Base-by-base conservation (phyloP, 257 asterid species). In the Petunia secreta region DNA sequence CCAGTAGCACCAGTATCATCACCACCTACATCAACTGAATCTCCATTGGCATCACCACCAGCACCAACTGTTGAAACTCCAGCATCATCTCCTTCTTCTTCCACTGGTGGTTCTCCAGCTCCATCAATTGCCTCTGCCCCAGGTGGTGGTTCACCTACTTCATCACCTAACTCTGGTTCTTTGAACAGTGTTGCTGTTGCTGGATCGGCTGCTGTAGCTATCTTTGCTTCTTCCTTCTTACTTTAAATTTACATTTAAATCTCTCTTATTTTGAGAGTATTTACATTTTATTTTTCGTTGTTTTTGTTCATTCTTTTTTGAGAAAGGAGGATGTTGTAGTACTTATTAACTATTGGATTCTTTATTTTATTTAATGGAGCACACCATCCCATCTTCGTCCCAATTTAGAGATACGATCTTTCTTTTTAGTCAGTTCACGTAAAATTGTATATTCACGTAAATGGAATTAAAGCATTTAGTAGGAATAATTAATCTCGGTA, bases 181-280 rank as follows among this genome's bases (percentile, higher is more conserved):
- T 83, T 86, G 63, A 88, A 87, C 88, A 76, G 87, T 81, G 77
- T 88, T 52, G 86, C 88, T n/a, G 8, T 87, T 52, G 89, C 89
- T 44, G 94, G 94, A 88, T 87, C 94, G 64, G 85, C 87, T 14
- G 90, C 80, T 36, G 80, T 74, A 39, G 89, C 81, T 66, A 25
- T 88, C 75, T 16, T 88, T 41, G 84, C 86, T 79, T 87, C 90
- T 52, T 87, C 89, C 11, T 37, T 87, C 63, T 57, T 87, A 85
- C 75, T 88, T 52, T 90, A 86, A 85, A 83, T 82, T 52, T 52
- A 52, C 11, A 67, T 87, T 57, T 89, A 86, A 85, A 83, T 82
- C 80, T 84, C 25, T 25, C 25, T 25, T 25, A 25, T 25, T 25
- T 25, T 25, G 25, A 25, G 25, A 25, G 25, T 25, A 25, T 52